Evolutionary conservation across 176 grass and related monocot species (phyloP), one percentile per base, ranked within the genome.

Genomic region (Thinopyrum elongatum): DNA sequence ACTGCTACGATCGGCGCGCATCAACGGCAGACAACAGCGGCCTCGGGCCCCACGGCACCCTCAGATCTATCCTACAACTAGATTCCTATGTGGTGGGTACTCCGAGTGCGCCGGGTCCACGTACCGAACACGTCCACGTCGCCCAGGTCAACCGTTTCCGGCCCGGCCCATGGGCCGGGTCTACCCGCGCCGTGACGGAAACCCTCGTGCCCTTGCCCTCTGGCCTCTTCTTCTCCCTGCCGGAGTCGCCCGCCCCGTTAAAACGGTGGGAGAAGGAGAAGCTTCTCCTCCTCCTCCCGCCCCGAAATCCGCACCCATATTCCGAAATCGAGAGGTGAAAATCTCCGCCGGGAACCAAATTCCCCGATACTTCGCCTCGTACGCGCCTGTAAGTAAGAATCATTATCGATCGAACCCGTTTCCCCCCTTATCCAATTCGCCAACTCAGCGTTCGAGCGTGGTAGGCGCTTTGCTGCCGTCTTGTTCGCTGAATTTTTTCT

Each of bases 221-320:
- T n/a, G 44, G 38, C 78, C 29, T 6, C 47, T 73, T 53, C 84
- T 73, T 76, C 78, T 86, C 79, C 79, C 78, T 51, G 64, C n/a
- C 31, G 16, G 12, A 41, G 47, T 9, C 84, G 47, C 82, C 21
- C 59, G 34, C 42, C 42, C 79, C 70, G 65, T 88, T 85, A 85
- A 91, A 91, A 81, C 22, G 49, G 44, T 46, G 67, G 70, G 55
- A 58, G 55, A 76, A 74, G 59, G 59, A 76, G 70, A 76, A 66
- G 49, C 77, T 76, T 53, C 75, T 59, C 39, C 60, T 76, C 77
- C 46, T 81, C 82, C 29, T 15, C 73, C 76, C 77, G 44, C 55
- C 77, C 46, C 77, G 86, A 77, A 85, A 11, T 80, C 81, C 81
- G 71, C 85, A 70, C 70, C 69, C 21, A 6, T 35, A 76, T 15